Evolutionary conservation across 2,329 filamentous ascomycete species (phyloP).

Genomic region (Colletotrichum liaoningense): DNA sequence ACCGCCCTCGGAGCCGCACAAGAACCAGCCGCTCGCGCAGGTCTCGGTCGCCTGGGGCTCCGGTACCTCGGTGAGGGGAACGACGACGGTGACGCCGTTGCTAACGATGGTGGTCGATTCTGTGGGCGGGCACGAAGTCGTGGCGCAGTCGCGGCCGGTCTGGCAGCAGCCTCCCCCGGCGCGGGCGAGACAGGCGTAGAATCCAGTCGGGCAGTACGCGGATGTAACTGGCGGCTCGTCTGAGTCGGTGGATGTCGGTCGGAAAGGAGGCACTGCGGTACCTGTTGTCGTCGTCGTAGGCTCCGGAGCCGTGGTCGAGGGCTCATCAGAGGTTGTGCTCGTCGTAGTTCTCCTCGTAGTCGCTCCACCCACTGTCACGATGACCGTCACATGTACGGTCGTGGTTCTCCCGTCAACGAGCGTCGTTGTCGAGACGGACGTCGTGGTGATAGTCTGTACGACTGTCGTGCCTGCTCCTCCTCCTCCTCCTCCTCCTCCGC

Average conservation of each 20-base stretch:
- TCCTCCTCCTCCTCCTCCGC: constrained; percentile 7
- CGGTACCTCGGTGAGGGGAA: constrained; percentile 64
- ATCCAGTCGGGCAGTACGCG: constrained; percentile 82
- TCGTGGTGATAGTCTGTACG: constrained; percentile 51
- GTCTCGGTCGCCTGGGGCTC: constrained; percentile 53
- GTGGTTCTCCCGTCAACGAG: constrained; percentile 47
- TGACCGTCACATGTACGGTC: constrained; percentile 54
- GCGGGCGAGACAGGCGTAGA: constrained; percentile 88
- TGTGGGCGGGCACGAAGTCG: constrained; percentile 78
- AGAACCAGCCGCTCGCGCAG: constrained; percentile 85
- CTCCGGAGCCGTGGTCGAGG: constrained; percentile 51
- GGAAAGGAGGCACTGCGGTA: constrained; percentile 56
- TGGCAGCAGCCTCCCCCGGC: constrained; percentile 89
- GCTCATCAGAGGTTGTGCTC: constrained; percentile 47
- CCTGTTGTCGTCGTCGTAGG: constrained; percentile 44
- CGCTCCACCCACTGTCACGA: constrained; percentile 46
- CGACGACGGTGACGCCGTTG: constrained; percentile 77
- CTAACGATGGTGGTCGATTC: constrained; percentile 72
- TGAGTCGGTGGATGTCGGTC: constrained; percentile 55
- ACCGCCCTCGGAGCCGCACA: constrained; percentile 70
- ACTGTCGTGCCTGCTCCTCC: constrained; percentile 43
- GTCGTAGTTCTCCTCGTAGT: constrained; percentile 50
- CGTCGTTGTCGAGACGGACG: constrained; percentile 38
- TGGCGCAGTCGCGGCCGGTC: constrained; percentile 85
- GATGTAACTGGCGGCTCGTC: constrained; percentile 39